phyloP scores from a whole-genome alignment of 2,329 filamentous ascomycete species.

The Colletotrichum orbiculare region DNA sequence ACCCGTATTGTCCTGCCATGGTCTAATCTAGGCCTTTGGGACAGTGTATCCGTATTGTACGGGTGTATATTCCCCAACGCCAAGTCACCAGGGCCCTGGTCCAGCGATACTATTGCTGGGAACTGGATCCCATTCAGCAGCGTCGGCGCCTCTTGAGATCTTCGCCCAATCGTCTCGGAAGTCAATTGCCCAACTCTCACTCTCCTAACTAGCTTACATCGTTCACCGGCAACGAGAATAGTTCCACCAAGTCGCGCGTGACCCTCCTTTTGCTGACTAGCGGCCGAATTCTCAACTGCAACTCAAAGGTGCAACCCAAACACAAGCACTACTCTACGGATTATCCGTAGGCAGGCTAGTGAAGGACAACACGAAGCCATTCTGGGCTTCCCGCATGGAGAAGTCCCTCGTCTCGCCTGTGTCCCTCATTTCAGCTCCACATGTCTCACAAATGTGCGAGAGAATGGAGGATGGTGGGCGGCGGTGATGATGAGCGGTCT shows the following conservation, averaged over 20 bases:
- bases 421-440: constrained; percentile 17
- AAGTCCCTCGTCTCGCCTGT: constrained; percentile 16
- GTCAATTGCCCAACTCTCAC: not conserved
- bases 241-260: constrained; percentile 17
- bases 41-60: constrained; percentile 1
- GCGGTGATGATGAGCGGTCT: constrained; percentile 22
- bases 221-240: not conserved
- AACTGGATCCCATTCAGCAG: too few species aligned
- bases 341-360: constrained; percentile 7
- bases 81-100: not conserved
- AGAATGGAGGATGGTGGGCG: not conserved
- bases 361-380: constrained; percentile 5
- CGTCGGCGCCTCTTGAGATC: too few species aligned
- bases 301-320: constrained; percentile 3
- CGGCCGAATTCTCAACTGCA: not conserved
- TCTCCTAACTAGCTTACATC: not conserved
- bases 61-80: not conserved
- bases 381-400: constrained; percentile 17
- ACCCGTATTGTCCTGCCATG: not conserved
- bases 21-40: not conserved
- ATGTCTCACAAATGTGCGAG: not conserved
- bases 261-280: constrained; percentile 24
- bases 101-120: too few species aligned
- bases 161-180: too few species aligned
- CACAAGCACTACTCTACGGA: too few species aligned